These are phyloP conservation scores for Phaffia tasmanica DNA, from an alignment of 768 basidiomycete genomes.

Conservation along the genomic window DNA sequence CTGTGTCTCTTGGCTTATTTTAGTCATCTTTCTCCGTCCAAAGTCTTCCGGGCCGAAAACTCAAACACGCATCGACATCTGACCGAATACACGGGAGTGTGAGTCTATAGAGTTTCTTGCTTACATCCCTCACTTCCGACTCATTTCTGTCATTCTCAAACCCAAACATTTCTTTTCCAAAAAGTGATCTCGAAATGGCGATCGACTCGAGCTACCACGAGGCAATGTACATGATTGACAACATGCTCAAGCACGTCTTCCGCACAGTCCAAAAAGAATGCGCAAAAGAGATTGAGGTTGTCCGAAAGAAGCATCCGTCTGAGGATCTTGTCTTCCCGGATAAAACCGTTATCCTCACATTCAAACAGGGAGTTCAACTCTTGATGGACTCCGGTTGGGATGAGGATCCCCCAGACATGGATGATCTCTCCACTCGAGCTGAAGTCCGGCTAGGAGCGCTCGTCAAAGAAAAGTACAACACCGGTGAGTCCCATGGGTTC, in stretches of 20 bases:
- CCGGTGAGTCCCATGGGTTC: neutral
- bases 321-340: slow-evolving; percentile 28
- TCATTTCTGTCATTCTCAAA: too few relatives aligned
- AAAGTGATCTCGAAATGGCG: slow-evolving; percentile 6
- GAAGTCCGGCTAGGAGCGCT: slow-evolving; percentile 2
- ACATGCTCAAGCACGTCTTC: slow-evolving; percentile 4
- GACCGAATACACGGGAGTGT: slow-evolving; percentile 1
- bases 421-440: slow-evolving; percentile 6
- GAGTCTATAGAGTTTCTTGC: too few relatives aligned
- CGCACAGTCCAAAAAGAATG: neutral
- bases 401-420: slow-evolving; percentile 26
- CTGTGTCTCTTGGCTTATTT: neutral
- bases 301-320: neutral
- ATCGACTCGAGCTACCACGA: slow-evolving; percentile 9
- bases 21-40: neutral
- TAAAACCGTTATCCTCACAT: slow-evolving; percentile 26
- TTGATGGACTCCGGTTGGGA: slow-evolving; percentile 26
- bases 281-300: slow-evolving; percentile 1
- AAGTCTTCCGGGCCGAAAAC: neutral
- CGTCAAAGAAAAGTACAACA: slow-evolving; percentile 13
- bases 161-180: too few relatives aligned
- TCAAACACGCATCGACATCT: slow-evolving; percentile 10
- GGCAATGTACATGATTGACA: slow-evolving; percentile 7
- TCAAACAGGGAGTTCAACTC: slow-evolving; percentile 26
- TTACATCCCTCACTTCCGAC: too few relatives aligned